Percentiles rank a stretch among this genome's conserved stretches.
These are phyloP conservation scores for Puccinellia tenuiflora DNA, from an alignment of 176 grass and related monocot species.

Conservation along the genomic window DNA sequence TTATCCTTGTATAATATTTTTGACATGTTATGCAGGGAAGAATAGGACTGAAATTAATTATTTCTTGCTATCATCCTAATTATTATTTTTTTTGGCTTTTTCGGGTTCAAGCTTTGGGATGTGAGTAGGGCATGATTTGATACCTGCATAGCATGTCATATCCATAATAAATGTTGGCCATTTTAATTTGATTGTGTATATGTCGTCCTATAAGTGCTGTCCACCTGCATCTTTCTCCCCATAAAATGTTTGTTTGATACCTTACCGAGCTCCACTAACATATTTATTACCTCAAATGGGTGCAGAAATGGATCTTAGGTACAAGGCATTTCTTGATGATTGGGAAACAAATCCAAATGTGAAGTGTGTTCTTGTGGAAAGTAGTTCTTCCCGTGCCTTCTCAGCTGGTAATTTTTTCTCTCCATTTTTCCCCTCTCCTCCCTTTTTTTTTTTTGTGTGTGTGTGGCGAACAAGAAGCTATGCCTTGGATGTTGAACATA, in stretches of 20 bases:
- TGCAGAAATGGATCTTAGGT: conserved; percentile 87
- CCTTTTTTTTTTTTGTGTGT: background rate
- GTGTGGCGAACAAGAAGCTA: background rate
- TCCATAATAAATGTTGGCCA: background rate
- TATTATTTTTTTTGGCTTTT: too few relatives aligned
- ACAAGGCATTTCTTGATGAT: conserved; percentile 81
- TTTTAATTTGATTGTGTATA: background rate
- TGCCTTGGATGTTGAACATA: background rate
- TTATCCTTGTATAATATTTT: background rate
- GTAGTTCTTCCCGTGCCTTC: conserved; percentile 82
- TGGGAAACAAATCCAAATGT: conserved; percentile 82
- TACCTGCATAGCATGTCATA: background rate
- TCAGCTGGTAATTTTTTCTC: conserved; percentile 62
- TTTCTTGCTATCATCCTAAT: background rate
- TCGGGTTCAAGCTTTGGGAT: too few relatives aligned
- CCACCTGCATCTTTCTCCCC: too few relatives aligned
- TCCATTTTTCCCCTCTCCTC: conserved; percentile 10
- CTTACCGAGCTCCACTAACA: conserved; percentile 8
- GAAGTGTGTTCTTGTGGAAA: conserved; percentile 88
- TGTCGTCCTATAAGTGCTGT: too few relatives aligned
- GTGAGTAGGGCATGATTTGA: background rate
- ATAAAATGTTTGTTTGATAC: too few relatives aligned
- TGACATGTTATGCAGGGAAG: background rate
- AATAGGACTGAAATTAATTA: background rate
- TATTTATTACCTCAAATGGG: background rate